Conservation (phyloP, 208 protist species). For the Vickermania ingenoplastis region DNA sequence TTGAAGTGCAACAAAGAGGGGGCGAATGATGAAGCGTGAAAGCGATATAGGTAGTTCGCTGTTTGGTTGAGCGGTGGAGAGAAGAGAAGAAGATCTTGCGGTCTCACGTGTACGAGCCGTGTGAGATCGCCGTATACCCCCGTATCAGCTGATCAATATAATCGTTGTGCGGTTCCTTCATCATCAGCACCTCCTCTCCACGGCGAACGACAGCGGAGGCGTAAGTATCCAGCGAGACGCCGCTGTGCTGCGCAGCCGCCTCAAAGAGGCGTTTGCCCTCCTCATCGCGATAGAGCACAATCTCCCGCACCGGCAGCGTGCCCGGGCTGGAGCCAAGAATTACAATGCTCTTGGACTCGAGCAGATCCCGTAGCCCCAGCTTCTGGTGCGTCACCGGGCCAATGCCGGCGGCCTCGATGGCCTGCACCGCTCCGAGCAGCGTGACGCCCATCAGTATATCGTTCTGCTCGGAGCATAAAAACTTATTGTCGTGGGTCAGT, state of each 20-base stretch:
- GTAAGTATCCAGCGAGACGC: background rate
- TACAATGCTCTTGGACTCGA: constrained; percentile 31
- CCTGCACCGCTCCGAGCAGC: constrained; percentile 28
- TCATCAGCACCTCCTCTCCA: constrained; percentile 1
- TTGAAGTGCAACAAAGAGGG: too few species aligned
- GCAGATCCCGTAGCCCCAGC: constrained; percentile 47
- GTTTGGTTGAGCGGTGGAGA: too few species aligned
- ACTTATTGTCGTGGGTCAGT: constrained; percentile 18
- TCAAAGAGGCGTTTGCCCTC: constrained; percentile 28
- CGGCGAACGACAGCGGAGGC: background rate
- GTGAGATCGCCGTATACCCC: background rate
- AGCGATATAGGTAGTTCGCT: too few species aligned
- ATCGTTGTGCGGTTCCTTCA: background rate
- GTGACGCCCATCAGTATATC: constrained; percentile 77
- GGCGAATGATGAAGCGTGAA: too few species aligned
- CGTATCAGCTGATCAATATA: background rate
- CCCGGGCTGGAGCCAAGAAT: constrained; percentile 71
- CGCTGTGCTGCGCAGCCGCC: constrained; percentile 9
- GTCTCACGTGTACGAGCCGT: background rate
- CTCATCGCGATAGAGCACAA: constrained; percentile 44
- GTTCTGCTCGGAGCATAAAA: constrained; percentile 50
- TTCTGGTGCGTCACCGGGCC: constrained; percentile 28
- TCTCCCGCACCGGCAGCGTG: constrained; percentile 48
- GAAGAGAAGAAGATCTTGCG: too few species aligned
- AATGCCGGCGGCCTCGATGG: constrained; percentile 17